A percentile compares a stretch with the other conserved stretches of the same genome.
Conservation (phyloP, 129 eudicot species). For the Pulicaria dysenterica region DNA sequence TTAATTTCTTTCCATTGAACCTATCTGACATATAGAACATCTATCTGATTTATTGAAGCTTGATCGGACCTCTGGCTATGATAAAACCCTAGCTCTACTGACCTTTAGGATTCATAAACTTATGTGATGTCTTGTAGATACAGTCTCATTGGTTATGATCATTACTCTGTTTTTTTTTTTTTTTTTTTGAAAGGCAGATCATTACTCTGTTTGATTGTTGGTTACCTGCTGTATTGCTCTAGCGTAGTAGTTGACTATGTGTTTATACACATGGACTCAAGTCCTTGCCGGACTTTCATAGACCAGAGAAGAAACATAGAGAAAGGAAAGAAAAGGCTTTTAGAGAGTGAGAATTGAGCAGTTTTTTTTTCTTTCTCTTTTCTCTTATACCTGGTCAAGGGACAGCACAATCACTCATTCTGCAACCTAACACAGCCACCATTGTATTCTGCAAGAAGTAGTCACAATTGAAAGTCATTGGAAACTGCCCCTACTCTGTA, state of each 20-base stretch:
- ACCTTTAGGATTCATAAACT: not conserved
- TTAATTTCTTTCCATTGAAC: not conserved
- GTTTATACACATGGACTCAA: not conserved
- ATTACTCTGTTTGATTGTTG: constrained; percentile 5
- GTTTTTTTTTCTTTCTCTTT: not conserved
- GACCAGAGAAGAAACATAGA: not conserved
- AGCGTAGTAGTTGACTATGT: constrained; percentile 1
- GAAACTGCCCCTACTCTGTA: no score
- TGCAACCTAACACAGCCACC: not conserved
- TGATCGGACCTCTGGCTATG: constrained; percentile 9
- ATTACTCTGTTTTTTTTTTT: not conserved
- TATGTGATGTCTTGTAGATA: constrained; percentile 3
- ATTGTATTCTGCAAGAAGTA: not conserved
- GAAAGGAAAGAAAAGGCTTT: not conserved
- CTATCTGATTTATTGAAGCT: not conserved
- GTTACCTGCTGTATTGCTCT: constrained; percentile 1
- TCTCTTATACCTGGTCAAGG: not conserved
- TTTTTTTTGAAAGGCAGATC: no score
- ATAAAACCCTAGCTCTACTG: constrained; percentile 1
- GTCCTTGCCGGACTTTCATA: not conserved
- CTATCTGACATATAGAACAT: not conserved
- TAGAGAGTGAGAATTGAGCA: not conserved
- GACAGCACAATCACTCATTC: not conserved
- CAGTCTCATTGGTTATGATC: constrained; percentile 14
- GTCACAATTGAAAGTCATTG: not conserved